Evolutionary conservation across 306 rosid species (phyloP).

Genomic region (Canavalia ensiformis): DNA sequence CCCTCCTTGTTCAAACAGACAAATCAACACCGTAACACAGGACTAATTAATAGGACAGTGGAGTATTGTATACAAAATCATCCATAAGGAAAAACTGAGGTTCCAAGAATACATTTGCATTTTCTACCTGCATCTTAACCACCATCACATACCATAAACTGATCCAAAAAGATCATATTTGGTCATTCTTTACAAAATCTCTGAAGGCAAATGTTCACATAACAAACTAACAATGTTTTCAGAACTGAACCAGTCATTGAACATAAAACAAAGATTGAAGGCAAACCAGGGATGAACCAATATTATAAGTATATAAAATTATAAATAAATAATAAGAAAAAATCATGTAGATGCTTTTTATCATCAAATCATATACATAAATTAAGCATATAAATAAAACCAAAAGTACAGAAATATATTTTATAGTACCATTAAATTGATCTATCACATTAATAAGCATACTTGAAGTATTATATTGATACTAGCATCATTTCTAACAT

Average conservation of each 20-base stretch:
- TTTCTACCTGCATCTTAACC: slow-evolving; percentile 30
- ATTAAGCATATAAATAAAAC: not conserved
- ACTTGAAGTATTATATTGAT: not conserved
- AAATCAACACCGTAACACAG: not conserved
- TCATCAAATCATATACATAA: no score
- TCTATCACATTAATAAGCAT: not conserved
- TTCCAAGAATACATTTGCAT: slow-evolving; percentile 5
- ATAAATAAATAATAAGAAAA: not conserved
- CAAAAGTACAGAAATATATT: not conserved
- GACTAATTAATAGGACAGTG: not conserved
- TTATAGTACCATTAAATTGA: not conserved
- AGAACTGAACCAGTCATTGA: not conserved
- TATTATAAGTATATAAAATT: no score
- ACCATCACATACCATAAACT: not conserved
- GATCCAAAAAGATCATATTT: not conserved
- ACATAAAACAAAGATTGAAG: not conserved
- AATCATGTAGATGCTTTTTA: not conserved
- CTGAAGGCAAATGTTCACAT: not conserved
- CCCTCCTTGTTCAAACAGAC: slow-evolving; percentile 18
- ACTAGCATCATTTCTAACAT: not conserved
- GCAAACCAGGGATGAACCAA: no score
- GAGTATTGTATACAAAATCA: slow-evolving; percentile 24
- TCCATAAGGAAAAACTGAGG: slow-evolving; percentile 11
- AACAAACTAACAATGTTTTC: not conserved
- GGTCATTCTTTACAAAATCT: not conserved